Base-by-base conservation (phyloP, 169 alveolate species). In the Neospora caninum region DNA sequence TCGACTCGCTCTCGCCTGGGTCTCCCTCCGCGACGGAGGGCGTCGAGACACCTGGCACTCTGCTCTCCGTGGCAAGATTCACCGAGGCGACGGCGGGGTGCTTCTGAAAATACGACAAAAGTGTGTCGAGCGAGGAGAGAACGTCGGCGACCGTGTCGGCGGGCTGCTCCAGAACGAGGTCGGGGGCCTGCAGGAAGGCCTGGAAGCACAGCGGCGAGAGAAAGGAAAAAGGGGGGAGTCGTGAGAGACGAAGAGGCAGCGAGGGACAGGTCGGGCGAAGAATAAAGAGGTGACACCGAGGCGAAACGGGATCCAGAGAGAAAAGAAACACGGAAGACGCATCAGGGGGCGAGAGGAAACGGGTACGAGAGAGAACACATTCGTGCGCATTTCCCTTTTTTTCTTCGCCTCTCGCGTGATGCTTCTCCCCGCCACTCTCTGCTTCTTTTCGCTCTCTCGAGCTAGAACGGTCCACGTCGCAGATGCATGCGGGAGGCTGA, bases 111-210 rank as follows among this genome's bases (percentile, higher is more conserved):
- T 78, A 78, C 43, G 86, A n/a, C 45, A 78, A n/a, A 10, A 78
- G n/a, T 6, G 42, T 78, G 49, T 78, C 86, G 39, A 78, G 86
- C 1, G 86, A n/a, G 49, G 39, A 16, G 31, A 78, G 45, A n/a
- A 38, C n/a, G 22, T 38, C 86, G n/a, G 86, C 45, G 27, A n/a
- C 49, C n/a, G 31, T 43, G 27, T 78, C 86, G 20, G 49, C 29
- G 13, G 39, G 39, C 86, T 78, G 86, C 45, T 78, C 86, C 45
- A 78, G n/a, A n/a, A 78, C 86, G 45, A 38, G 89, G 25, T 82
- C 67, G 13, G 89, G 67, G 7, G 67, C 38, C 36, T 82, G 89
- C 10, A 42, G 89, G 27, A 82, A 82, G 41, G 89, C 38, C 53
- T 82, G 67, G 7, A 25, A 20, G 64, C 4, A 49, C 58, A 49